Percentiles rank a stretch among this genome's conserved stretches.
phyloP scores from a whole-genome alignment of 2,329 filamentous ascomycete genomes.

The Penicillium janthinellum region DNA sequence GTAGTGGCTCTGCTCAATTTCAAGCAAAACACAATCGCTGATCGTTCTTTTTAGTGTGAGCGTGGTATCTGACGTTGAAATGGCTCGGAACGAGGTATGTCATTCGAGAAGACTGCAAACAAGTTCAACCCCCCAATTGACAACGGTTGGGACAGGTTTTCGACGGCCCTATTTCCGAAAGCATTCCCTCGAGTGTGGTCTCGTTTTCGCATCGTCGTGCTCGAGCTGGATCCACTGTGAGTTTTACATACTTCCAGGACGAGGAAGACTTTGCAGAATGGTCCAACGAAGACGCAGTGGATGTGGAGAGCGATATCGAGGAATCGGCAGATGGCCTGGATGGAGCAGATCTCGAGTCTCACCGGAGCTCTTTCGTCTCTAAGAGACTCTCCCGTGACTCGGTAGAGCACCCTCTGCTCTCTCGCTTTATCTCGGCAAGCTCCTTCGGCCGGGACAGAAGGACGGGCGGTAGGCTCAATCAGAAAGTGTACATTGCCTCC shows the following conservation, averaged over 20 bases:
- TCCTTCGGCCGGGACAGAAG: constrained; percentile 67
- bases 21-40: constrained; percentile 12
- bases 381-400: constrained; percentile 46
- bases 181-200: constrained; percentile 90
- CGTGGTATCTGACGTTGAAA: constrained; percentile 94
- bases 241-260: constrained; percentile 82
- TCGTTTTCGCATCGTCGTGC: constrained; percentile 83
- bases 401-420: constrained; percentile 63
- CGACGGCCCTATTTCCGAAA: constrained; percentile 90
- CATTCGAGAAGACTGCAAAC: neutral
- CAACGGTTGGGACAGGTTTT: constrained; percentile 61
- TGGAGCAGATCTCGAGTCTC: constrained; percentile 41
- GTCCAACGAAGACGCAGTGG: constrained; percentile 53
- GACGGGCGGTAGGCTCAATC: constrained; percentile 67
- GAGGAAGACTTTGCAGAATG: constrained; percentile 63
- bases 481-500: constrained; percentile 90
- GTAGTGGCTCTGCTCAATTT: neutral
- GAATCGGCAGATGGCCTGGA: constrained; percentile 44
- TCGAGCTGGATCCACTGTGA: constrained; percentile 80
- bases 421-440: constrained; percentile 69
- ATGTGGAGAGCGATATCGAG: constrained; percentile 48
- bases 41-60: constrained; percentile 55
- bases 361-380: constrained; percentile 33
- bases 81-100: constrained; percentile 90
- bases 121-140: neutral